Evolutionary conservation across 1,284 basidiomycete genomes (phyloP), one percentile per base, ranked within the genome.

Genomic region (Tremellales sp.): DNA sequence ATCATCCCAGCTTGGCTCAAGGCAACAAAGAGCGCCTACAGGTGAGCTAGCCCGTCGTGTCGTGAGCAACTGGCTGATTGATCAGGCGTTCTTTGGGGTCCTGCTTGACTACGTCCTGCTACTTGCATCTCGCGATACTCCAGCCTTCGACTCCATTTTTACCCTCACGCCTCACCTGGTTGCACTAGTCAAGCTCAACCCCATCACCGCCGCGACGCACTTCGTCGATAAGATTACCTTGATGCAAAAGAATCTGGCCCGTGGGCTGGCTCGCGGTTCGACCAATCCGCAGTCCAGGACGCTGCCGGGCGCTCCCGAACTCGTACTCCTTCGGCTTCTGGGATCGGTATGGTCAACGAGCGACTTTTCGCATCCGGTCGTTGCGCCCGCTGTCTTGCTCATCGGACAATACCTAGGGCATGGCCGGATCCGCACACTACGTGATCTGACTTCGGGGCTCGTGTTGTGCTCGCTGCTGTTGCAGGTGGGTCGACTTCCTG

Each of bases 181-280:
- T 56, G 80, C 86, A 12, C 82, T 98, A 39, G 83, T 86, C 26
- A 84, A 84, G 61, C 77, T 84, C 19, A 94, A 93, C 73, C 89
- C 94, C 0, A 80, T 86, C 46, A 81, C 84, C 39, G 81, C 85
- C 4, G 89, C 93, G 0, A 80, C 83, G 43, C 81, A 85, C 64
- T 92, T 93, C 70, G 82, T 87, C 52, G 75, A 81, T 43, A 97
- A 97, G 73, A 79, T 98, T 40, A 76, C 80, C 0, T 74, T 97
- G 10, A 96, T 97, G 89, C 86, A 97, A 72, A 92, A 92, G 76
- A 97, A 97, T 70, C 82, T 98, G 43, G 83, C 83, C 49, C 83
- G 84, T 4, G 93, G 92, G 4, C 77, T 99, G 6, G 80, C 84
- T 2, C 80, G 79, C n/a, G 90, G 88, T 1, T 77, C 89, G 0